Base-by-base conservation (phyloP, 2,329 filamentous ascomycete genomes). In the Microsporum audouinii region DNA sequence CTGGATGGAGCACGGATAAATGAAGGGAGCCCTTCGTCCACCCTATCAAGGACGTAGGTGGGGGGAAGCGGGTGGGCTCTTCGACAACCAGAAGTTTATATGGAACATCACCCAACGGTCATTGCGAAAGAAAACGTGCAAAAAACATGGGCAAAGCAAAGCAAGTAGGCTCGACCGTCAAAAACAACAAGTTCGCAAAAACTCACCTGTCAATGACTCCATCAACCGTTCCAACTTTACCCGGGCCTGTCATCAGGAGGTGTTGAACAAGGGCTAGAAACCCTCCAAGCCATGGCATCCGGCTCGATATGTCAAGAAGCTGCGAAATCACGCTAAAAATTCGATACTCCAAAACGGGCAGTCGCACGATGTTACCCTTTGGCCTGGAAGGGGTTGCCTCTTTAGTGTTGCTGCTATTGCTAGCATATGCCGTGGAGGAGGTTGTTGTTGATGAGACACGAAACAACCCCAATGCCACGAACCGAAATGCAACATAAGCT, bases 251-350 rank as follows among this genome's bases (percentile, higher is more conserved):
- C 70, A 92, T 76, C 69, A 85, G 81, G 66, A 84, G 80, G 79
- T 88, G 86, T 75, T 94, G 89, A 66, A 87, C 73, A 74, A 96
- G 82, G 61, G 88, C 88, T 63, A 94, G 73, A 67, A 83, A 78
- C 71, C 89, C 89, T 70, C 80, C 81, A 61, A 96, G 81, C 92
- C 92, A 97, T 65, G 92, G 92, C 90, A 96, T 95, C 74, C 90
- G 88, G 66, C 78, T 74, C 66, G 87, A 80, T 70, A 96, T 75
- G 78, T 91, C 85, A 67, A 91, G 76, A 64, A 95, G 75, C 72
- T 84, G 85, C 64, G 85, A 85, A 61, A 87, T 73, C 74, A 88
- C 89, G 68, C 84, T 79, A 85, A 88, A 96, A 59, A 89, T 72
- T 68, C 83, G 84, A 80, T 94, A 96, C 66, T 82, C 81, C 63